phyloP scores from a whole-genome alignment of 139 green algal genomes.

The Closterium sp. region DNA sequence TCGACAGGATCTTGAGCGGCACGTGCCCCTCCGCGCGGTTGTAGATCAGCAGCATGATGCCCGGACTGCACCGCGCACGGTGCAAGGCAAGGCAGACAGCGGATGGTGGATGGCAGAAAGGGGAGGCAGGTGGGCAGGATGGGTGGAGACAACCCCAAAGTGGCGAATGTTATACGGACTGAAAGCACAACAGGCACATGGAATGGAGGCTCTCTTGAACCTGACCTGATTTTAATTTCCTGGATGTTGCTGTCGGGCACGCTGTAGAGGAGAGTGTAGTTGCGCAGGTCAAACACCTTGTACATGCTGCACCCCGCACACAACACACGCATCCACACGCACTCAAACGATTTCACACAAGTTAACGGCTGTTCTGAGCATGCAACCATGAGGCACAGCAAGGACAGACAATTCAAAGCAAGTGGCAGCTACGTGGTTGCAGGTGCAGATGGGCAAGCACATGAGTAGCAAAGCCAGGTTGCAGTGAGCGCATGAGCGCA shows the following conservation, averaged over 20 bases:
- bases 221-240: constrained; percentile 62
- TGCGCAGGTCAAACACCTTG: constrained; percentile 60
- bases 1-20: constrained; percentile 56
- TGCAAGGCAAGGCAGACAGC: background rate
- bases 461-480: background rate
- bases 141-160: background rate
- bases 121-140: background rate
- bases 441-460: background rate
- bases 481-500: background rate
- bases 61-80: constrained; percentile 36
- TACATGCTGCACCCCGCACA: constrained; percentile 49
- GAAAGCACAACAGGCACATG: background rate
- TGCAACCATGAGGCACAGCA: background rate
- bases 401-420: background rate
- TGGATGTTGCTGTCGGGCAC: constrained; percentile 45
- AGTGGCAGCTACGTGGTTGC: background rate
- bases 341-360: background rate
- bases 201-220: background rate
- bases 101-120: too few relatives aligned
- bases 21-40: constrained; percentile 46
- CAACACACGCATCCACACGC: constrained; percentile 15
- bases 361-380: background rate
- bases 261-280: constrained; percentile 55
- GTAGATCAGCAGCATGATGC: constrained; percentile 62
- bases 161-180: background rate